A percentile compares a stretch with the other conserved stretches of the same genome.
Conservation (phyloP, 208 protist genomes). For the Acanthamoeba healyi region DNA sequence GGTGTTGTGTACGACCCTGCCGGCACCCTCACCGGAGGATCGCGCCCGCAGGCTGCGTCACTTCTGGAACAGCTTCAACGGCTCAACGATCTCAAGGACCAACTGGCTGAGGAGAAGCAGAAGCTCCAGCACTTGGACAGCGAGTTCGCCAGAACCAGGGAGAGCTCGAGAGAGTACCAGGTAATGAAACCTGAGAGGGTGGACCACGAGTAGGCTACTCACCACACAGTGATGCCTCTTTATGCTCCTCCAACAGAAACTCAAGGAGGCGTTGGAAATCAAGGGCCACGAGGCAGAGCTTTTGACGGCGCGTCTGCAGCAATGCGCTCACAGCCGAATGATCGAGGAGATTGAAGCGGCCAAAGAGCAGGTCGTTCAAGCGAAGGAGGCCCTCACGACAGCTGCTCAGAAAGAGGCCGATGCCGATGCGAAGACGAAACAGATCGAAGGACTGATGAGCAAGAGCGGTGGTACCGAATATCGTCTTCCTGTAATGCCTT, state of each 20-base stretch:
- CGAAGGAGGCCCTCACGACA: background rate
- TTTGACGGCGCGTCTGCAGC: constrained; percentile 6
- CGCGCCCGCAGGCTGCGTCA: constrained; percentile 77
- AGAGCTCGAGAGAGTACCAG: constrained; percentile 1
- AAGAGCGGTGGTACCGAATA: background rate
- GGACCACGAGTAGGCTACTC: background rate
- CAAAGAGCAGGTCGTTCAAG: background rate
- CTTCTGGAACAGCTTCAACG: constrained; percentile 81
- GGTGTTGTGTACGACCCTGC: constrained; percentile 98
- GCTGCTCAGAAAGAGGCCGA: constrained; percentile 19
- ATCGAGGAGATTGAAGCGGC: constrained; percentile 1
- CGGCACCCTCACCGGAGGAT: constrained; percentile 98
- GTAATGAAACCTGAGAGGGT: too few relatives aligned
- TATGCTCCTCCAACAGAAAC: background rate
- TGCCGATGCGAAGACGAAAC: constrained; percentile 21
- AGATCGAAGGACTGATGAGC: constrained; percentile 39
- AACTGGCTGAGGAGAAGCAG: constrained; percentile 83
- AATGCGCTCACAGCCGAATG: constrained; percentile 22
- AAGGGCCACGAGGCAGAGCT: constrained; percentile 65
- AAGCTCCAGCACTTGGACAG: constrained; percentile 86
- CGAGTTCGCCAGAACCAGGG: constrained; percentile 79
- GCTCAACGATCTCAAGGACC: constrained; percentile 80
- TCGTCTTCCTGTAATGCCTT: background rate
- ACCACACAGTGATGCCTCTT: background rate
- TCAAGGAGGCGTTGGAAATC: constrained; percentile 42